Base-by-base conservation (phyloP, 2,329 filamentous ascomycete species). In the Botrytis tulipae region DNA sequence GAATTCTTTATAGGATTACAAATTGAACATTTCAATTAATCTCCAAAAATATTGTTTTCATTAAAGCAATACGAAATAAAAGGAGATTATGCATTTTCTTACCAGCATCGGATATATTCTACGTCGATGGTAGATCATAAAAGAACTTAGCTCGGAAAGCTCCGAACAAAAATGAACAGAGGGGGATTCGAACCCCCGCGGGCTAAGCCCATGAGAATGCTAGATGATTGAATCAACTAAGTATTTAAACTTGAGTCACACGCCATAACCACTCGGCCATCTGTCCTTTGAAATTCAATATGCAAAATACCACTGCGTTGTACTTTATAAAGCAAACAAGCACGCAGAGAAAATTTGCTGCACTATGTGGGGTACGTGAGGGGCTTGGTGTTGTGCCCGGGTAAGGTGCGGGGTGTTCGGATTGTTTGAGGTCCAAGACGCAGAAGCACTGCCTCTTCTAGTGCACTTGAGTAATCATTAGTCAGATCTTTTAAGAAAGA, bases 221-320 rank as follows among this genome's bases (percentile, higher is more conserved):
- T 42, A 35, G 4, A 32, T 72, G 62, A 60, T 48, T 60, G 0
- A 18, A 57, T 42, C 66, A 72, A 67, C 25, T 44, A 72, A 72
- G 63, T 29, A 37, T 0, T 9, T 37, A 22, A 72, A 32, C 71
- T 72, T 72, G 71, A 72, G 71, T 72, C 71, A 72, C 71, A 72
- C 71, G 71, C 71, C 71, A 68, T 72, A 72, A 72, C 71, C 71
- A 61, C 71, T 72, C 71, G 71, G 71, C 71, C 71, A 72, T 72
- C 71, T 72, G 71, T 72, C 71, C 71, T 4, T 0, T 32, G 4
- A 22, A 3, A 12, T 59, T 46, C 0, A 22, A 25, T 18, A n/a
- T 20, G 5, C 2, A n/a, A 1, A 10, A 7, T 5, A 0, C 0
- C 35, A 1, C 5, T 2, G 3, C 1, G 29, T 25, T 25, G 0